A percentile compares a stretch with the other conserved stretches of the same genome.
Conservation (phyloP, 257 asterid genomes). For the Thymus quinquecostatus region DNA sequence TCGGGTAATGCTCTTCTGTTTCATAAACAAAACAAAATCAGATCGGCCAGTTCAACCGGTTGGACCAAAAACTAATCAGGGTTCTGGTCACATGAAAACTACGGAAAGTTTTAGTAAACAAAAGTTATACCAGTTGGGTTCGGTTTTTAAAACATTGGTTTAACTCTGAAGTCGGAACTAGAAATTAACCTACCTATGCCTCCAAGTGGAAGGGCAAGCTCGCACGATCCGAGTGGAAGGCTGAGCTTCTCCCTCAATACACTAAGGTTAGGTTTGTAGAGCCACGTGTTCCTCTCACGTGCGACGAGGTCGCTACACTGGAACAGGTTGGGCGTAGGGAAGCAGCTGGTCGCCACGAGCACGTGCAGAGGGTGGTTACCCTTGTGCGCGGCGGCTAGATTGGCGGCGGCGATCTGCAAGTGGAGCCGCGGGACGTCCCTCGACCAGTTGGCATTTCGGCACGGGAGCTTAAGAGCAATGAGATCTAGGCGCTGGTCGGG, state of each 20-base stretch:
- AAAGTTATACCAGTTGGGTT: too few relatives aligned
- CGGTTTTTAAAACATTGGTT: too few relatives aligned
- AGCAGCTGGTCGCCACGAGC: not conserved
- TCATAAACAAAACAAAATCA: too few relatives aligned
- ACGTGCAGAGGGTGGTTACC: not conserved
- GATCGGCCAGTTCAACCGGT: too few relatives aligned
- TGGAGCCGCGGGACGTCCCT: not conserved
- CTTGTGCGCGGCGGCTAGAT: not conserved
- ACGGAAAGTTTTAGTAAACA: too few relatives aligned
- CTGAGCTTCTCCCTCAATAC: not conserved
- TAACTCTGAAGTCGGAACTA: too few relatives aligned
- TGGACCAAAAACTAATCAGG: too few relatives aligned
- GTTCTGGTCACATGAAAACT: too few relatives aligned
- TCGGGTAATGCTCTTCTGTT: not conserved
- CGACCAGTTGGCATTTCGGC: not conserved
- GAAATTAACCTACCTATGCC: not conserved
- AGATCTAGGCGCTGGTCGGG: not conserved
- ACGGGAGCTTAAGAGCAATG: not conserved
- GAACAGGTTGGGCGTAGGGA: not conserved
- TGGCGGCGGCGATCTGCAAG: not conserved
- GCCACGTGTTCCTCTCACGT: not conserved
- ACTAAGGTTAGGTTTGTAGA: not conserved
- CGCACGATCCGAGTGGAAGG: not conserved
- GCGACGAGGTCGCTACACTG: not conserved
- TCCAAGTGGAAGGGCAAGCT: not conserved